Percentiles rank a stretch among this genome's conserved stretches.
Conservation (phyloP, 23 red algal genomes). For the Gracilaria vermiculophylla region DNA sequence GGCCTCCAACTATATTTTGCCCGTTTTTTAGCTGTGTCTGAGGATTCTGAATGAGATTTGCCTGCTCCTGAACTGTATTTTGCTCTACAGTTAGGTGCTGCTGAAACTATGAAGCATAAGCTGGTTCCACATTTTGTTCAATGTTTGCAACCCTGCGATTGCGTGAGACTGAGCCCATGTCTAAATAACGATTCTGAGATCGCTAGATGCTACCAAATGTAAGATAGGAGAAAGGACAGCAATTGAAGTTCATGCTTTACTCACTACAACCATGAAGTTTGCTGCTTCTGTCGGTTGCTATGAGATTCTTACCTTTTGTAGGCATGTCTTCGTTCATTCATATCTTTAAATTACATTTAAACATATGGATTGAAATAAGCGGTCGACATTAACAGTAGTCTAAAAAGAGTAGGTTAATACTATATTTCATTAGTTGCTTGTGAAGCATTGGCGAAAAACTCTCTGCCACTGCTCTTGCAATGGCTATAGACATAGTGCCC, state of each 20-base stretch:
- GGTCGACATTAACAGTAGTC: no score
- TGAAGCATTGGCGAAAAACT: no score
- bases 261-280: background rate
- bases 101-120: background rate
- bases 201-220: constrained; percentile 1
- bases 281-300: background rate
- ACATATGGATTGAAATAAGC: background rate
- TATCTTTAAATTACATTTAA: background rate
- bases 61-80: background rate
- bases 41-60: background rate
- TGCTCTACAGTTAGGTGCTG: background rate
- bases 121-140: background rate
- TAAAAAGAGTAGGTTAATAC: no score
- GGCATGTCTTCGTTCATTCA: background rate
- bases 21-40: background rate
- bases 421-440: no score
- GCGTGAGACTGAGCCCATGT: background rate
- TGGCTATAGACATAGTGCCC: no score
- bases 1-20: background rate
- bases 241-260: background rate
- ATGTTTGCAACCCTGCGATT: background rate
- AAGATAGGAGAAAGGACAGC: background rate
- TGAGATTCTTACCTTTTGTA: background rate
- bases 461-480: no score
- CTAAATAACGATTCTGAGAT: background rate